These are phyloP conservation scores for Neovahlkampfia damariscottae DNA, from an alignment of 78 protist genomes.

Conservation along the genomic window DNA sequence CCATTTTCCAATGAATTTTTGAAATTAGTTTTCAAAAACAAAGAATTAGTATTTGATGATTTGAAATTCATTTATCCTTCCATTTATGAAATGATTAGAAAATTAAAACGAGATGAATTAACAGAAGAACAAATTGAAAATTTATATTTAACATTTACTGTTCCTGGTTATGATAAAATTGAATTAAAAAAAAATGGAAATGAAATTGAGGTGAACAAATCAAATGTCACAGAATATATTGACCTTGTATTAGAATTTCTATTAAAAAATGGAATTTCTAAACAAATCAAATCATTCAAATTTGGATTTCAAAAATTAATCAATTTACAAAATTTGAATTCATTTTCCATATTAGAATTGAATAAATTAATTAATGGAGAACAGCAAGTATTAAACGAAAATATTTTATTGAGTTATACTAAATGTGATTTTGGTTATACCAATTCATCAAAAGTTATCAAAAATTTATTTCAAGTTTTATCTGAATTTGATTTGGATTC, in stretches of 20 bases:
- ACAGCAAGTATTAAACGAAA: neutral
- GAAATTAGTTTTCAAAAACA: neutral
- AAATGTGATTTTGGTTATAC: conserved; percentile 43
- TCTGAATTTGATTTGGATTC: neutral
- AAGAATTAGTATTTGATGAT: neutral
- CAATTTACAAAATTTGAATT: neutral
- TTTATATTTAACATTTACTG: conserved; percentile 15
- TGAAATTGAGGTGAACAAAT: neutral
- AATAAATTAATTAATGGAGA: neutral
- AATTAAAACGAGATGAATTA: neutral
- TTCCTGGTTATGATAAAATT: conserved; percentile 16
- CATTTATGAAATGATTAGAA: neutral
- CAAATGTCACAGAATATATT: neutral
- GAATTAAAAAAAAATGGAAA: conserved; percentile 12
- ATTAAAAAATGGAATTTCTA: conserved; percentile 3
- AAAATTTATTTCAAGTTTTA: conserved; percentile 29
- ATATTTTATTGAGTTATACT: conserved; percentile 1
- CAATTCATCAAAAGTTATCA: neutral
- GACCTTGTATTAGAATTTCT: neutral
- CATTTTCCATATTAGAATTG: conserved; percentile 12
- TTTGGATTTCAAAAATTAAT: neutral
- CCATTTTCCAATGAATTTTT: conserved; percentile 4
- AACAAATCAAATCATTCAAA: neutral
- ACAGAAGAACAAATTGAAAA: neutral
- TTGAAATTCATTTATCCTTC: neutral